Base-by-base conservation (phyloP, 139 green algal genomes). In the Tetraselmis striata region DNA sequence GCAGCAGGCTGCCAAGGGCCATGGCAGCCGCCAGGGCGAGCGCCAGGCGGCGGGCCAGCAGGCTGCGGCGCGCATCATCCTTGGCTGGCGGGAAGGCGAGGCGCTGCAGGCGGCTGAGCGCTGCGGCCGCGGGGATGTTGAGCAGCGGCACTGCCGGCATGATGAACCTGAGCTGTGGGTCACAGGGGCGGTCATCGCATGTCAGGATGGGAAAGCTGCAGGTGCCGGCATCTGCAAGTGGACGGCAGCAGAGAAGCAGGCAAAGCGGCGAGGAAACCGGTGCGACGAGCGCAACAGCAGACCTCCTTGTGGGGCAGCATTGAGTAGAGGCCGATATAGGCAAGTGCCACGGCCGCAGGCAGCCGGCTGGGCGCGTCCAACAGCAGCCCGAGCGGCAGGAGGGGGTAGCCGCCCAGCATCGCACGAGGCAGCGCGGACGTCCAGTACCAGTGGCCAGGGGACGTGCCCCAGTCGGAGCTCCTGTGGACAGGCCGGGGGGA, bases 291-390 rank as follows among this genome's bases (percentile, higher is more conserved):
- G n/a, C n/a, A n/a, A n/a, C n/a, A n/a, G n/a, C 30, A 22, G 59
- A 94, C 85, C 83, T 95, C 91, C 86, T 97, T 97, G 87, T 97
- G 93, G 0, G 84, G 84, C 25, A 97, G 88, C 26, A 83, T 78
- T 0, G 93, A 97, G 82, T 97, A 97, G n/a, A 95, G 84, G 1
- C 58, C 45, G 1, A 95, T 75, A 79, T 92, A 97, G 27, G 77
- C 79, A 0, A 88, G 23, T 0, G 79, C 89, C 23, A 89, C 75
- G 0, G 26, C 45, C 22, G 86, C 26, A 1, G 83, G 28, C 0
- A 30, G 28, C 1, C 81, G 74, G 1, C 86, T 80, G 1, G 87
- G 59, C 0, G 75, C 59, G 58, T 95, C 88, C 45, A 92, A 23
- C 30, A 83, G 18, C 1, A 83, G 75, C 29, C 88, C 92, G 24